Evolutionary conservation across 176 grass and related monocot genomes (phyloP), one percentile per base, ranked within the genome.

Genomic region (Oryza australiensis): DNA sequence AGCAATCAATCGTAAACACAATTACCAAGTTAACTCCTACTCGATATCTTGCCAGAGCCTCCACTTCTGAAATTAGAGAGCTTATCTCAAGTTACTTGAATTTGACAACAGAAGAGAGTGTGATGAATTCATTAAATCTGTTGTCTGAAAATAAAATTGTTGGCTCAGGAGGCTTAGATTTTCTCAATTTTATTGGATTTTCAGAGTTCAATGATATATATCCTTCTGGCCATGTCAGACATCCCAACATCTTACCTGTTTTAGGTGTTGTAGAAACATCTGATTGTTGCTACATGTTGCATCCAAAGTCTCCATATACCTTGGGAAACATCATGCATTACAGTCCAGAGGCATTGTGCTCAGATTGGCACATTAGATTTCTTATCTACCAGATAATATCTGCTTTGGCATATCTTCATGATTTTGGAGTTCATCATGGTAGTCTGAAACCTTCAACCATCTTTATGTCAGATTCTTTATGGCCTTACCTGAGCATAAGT

Each of bases 321-420:
- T 89, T 97, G 87, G 92, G 92, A 71, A 94, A 92, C 34, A 87
- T 97, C 71, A 74, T 97, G 72, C 84, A 89, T 65, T 97, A 92
- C 79, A 97, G 94, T 82, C 88, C 92, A 45, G 77, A 78, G 59
- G 92, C 90, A 46, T 83, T 97, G 45, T 73, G 81, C 57, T 92
- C 92, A 78, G 94, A 97, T 80, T 97, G 94, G 94, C 68, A 89
- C 35, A 75, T 92, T 69, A 92, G 94, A 87, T 94, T 94, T 88
- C 84, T 94, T 30, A 73, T 94, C 30, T 97, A 89, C 74, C 92
- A 97, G 81, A 82, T 97, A 77, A 80, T 97, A 80, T 97, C 94
- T 90, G 90, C 90, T 23, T 75, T 87, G 73, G 48, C 76, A 63
- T 92, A 90, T 66, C 87, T 97, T 68, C 94, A 97, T 92, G 88